Evolutionary conservation across 2,329 filamentous ascomycete genomes (phyloP).

Genomic region (Orbilia blumenaviensis): DNA sequence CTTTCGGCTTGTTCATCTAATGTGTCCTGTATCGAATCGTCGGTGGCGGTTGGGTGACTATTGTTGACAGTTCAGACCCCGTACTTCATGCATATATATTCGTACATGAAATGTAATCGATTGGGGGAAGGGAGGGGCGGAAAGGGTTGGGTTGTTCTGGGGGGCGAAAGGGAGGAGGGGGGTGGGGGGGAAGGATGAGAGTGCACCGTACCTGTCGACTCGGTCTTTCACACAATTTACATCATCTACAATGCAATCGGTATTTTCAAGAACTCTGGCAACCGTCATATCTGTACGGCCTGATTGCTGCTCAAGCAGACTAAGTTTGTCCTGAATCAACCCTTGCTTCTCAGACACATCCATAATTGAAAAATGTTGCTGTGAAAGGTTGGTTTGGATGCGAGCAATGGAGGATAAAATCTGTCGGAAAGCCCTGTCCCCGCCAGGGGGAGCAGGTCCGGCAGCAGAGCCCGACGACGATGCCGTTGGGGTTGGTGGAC

Average conservation of each 20-base stretch:
- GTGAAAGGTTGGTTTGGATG: slow-evolving; percentile 52
- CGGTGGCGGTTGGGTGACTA: slow-evolving; percentile 44
- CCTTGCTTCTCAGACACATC: slow-evolving; percentile 52
- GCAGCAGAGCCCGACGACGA: slow-evolving; percentile 49
- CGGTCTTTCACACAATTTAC: slow-evolving; percentile 53
- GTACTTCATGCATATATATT: slow-evolving; percentile 25
- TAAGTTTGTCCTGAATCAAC: slow-evolving; percentile 52
- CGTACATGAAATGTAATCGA: slow-evolving; percentile 25
- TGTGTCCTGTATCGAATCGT: slow-evolving; percentile 52
- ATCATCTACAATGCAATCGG: slow-evolving; percentile 53
- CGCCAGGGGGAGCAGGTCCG: slow-evolving; percentile 33
- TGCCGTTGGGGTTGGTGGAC: slow-evolving; percentile 47
- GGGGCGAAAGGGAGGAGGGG: background rate
- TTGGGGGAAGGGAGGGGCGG: background rate
- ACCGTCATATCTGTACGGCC: slow-evolving; percentile 33
- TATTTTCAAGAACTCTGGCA: slow-evolving; percentile 50
- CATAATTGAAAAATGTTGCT: slow-evolving; percentile 50
- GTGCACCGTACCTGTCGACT: slow-evolving; percentile 54
- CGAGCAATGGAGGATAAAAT: slow-evolving; percentile 51
- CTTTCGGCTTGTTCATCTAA: slow-evolving; percentile 50
- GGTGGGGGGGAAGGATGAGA: slow-evolving; percentile 7
- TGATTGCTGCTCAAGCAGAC: slow-evolving; percentile 49
- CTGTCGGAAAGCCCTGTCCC: slow-evolving; percentile 46
- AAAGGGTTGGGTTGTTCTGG: slow-evolving; percentile 8
- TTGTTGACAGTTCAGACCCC: slow-evolving; percentile 53